Base-by-base conservation (phyloP, 1,284 basidiomycete genomes). In the Ceratobasidium sp. region DNA sequence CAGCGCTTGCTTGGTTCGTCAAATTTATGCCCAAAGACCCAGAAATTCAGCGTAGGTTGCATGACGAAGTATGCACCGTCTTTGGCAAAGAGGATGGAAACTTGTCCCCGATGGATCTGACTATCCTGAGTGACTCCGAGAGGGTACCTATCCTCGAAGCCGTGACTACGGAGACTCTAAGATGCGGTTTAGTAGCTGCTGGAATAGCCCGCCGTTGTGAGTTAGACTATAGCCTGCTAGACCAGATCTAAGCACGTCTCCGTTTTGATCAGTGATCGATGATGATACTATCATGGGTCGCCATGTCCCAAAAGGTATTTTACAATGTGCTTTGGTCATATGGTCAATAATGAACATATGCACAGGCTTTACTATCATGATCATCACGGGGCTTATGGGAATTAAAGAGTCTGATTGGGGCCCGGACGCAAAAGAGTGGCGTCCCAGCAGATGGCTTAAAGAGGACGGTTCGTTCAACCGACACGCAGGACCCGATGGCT, bases 371-470 rank as follows among this genome's bases (percentile, higher is more conserved):
- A 40, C 29, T 20, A 4, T 60, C 3, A 45, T 60, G 57, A 31
- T 60, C 25, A 40, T 31, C 1, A 34, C 47, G 12, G 57, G 15
- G 7, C 47, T 31, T 20, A 60, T 60, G 57, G 29, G 8, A 3
- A 60, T 29, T 1, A 12, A 22, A 12, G 57, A 60, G 29, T 60
- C 57, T 17, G 40, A 27, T 2, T 60, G 57, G 57, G 57, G 57
- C 15, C 40, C 27, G 10, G 57, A 60, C 29, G 57, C 57, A 1
- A 45, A 45, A 20, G 2, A 29, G 12, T 60, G 57, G 57, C 40
- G 40, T 12, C 77, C 77, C 15, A 74, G 75, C 22, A 49, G 77
- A 38, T 77, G 77, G 77, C 52, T 77, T 3, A 65, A 74, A 22
- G 53, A 38, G 0, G 70, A 76, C 17, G 77, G 77, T 3, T 35